A percentile compares a stretch with the other conserved stretches of the same genome.
Evolutionary conservation across 768 basidiomycete genomes (phyloP).

Genomic region (Suillus fuscotomentosus): DNA sequence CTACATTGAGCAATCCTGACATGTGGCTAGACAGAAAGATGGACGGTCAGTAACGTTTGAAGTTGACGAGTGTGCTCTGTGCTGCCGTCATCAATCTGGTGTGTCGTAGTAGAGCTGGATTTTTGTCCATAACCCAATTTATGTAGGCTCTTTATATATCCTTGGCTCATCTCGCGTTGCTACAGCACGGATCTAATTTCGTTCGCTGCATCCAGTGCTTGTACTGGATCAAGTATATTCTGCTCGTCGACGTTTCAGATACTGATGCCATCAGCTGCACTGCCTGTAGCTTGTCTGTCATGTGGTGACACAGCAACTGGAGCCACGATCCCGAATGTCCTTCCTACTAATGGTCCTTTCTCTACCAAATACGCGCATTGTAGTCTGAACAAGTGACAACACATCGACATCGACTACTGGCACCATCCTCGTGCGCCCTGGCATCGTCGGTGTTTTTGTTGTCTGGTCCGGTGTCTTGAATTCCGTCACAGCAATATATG

Average conservation of each 20-base stretch:
- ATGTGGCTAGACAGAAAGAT: neutral
- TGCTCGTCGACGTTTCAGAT: too few species aligned
- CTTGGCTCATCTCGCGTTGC: neutral
- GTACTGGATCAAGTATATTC: too few species aligned
- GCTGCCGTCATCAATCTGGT: neutral
- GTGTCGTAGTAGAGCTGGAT: neutral
- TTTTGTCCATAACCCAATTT: neutral
- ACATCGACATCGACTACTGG: neutral
- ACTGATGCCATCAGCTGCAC: too few species aligned
- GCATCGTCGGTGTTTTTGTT: neutral
- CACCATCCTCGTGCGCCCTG: neutral
- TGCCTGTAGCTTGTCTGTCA: too few species aligned
- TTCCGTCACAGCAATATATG: neutral
- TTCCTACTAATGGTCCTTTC: too few species aligned
- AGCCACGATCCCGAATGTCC: too few species aligned
- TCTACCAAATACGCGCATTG: too few species aligned
- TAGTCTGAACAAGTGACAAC: neutral
- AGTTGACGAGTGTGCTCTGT: neutral
- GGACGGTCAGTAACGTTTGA: neutral
- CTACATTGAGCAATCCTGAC: neutral
- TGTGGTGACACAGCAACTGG: too few species aligned
- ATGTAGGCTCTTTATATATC: neutral
- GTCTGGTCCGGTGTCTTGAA: neutral
- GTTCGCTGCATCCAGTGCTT: too few species aligned
- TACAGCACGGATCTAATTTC: neutral